Evolutionary conservation across 257 asterid species (phyloP), one percentile per base, ranked within the genome.

Genomic region (Gentiana dahurica): DNA sequence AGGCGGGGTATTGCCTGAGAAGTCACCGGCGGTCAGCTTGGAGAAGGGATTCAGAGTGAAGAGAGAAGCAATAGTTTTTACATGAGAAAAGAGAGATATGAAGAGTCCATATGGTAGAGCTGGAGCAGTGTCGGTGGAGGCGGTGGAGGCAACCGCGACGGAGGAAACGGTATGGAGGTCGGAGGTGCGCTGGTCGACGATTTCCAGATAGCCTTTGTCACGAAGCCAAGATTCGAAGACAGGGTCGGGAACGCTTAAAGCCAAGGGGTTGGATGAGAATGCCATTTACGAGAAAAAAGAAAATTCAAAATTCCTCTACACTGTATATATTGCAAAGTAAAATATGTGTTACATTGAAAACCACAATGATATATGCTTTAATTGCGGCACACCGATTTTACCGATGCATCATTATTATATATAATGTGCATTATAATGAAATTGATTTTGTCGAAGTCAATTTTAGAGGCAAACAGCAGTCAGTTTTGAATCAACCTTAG

Each of bases 141-240:
- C 6, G 12, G 71, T 7, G 9, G 75, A 8, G 37, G 63, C 2
- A 47, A 65, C 3, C 13, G 64, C 2, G 67, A 81, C 0, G 69
- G 83, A 9, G 78, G 93, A 65, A 67, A 74, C 71, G 71, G 87
- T 85, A 84, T 82, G 81, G 80, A 87, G 91, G 70, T 84, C 86
- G 65, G 95, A 71, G 55, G 93, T 77, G 44, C 93, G 90, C 68
- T 85, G 95, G 79, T 88, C 97, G 64, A 85, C 76, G 66, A 83
- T 55, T 67, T 85, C 94, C 62, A 88, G 95, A 81, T 79, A 88
- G 66, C 90, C 94, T 69, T 84, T 77, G 63, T 88, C 89, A 24
- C 97, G 94, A 70, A 85, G 89, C 97, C 97, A 88, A 12, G 94
- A 69, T 66, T 89, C 97, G 73, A 89, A 89, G 12, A 68, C 81